Conservation (phyloP, 1,284 basidiomycete species). For the Vanrija sp. region DNA sequence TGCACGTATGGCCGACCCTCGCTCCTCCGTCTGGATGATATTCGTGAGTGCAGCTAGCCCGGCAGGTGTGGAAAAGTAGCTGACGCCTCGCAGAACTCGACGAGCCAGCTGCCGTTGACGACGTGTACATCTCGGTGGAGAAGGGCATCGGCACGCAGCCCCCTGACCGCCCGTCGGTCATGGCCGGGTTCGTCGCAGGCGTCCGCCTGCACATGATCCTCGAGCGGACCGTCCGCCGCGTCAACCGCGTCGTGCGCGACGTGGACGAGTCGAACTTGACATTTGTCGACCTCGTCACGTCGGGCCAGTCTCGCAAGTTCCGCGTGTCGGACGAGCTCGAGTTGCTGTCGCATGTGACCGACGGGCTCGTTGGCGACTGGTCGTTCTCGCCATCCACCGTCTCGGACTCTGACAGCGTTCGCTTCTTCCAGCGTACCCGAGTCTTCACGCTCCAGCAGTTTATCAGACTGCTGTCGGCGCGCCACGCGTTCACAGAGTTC, state of each 20-base stretch:
- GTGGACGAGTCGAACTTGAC: slow-evolving; percentile 7
- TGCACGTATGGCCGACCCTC: slow-evolving; percentile 33
- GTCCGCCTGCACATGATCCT: slow-evolving; percentile 34
- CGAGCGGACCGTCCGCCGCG: slow-evolving; percentile 25
- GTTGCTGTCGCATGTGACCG: slow-evolving; percentile 26
- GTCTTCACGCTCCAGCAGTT: slow-evolving; percentile 33
- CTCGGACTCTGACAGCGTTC: slow-evolving; percentile 28
- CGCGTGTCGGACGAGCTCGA: slow-evolving; percentile 23
- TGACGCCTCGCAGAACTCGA: slow-evolving; percentile 13
- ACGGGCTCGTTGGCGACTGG: slow-evolving; percentile 32
- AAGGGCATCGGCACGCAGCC: slow-evolving; percentile 30
- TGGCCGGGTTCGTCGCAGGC: slow-evolving; percentile 31
- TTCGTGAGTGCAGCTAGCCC: slow-evolving; percentile 10
- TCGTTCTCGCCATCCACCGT: slow-evolving; percentile 28
- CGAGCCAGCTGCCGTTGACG: slow-evolving; percentile 32
- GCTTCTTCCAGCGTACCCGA: slow-evolving; percentile 35
- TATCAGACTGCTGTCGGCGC: slow-evolving; percentile 26
- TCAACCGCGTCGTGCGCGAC: slow-evolving; percentile 21
- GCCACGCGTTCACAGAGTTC: slow-evolving; percentile 27
- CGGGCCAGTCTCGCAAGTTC: slow-evolving; percentile 8
- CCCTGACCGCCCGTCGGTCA: slow-evolving; percentile 26
- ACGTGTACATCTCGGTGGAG: slow-evolving; percentile 28
- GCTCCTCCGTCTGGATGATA: slow-evolving; percentile 27
- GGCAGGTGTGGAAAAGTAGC: not conserved
- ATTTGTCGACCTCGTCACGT: slow-evolving; percentile 21